A percentile compares a stretch with the other conserved stretches of the same genome.
Evolutionary conservation across 768 basidiomycete genomes (phyloP).

Genomic region (Tricholomella constricta): DNA sequence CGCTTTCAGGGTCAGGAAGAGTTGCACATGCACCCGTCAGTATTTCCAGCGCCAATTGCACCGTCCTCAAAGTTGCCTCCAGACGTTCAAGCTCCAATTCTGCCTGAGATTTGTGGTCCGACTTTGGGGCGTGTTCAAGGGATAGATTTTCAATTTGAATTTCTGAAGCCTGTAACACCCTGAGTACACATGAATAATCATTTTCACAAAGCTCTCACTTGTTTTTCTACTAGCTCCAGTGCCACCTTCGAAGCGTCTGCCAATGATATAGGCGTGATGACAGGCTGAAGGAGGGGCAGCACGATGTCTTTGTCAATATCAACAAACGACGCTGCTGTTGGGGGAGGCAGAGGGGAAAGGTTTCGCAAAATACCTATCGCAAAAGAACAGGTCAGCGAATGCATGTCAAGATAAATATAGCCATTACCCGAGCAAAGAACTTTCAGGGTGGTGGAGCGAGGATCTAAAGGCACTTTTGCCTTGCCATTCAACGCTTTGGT

Average conservation of each 20-base stretch:
- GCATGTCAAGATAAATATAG: not conserved
- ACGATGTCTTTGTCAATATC: slow-evolving; percentile 75
- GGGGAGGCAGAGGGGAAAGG: slow-evolving; percentile 73
- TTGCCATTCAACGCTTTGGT: slow-evolving; percentile 36
- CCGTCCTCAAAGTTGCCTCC: slow-evolving; percentile 70
- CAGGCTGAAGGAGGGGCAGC: slow-evolving; percentile 68
- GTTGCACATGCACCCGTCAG: slow-evolving; percentile 88
- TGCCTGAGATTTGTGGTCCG: slow-evolving; percentile 71
- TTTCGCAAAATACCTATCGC: slow-evolving; percentile 72
- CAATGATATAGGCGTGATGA: slow-evolving; percentile 62
- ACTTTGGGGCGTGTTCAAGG: slow-evolving; percentile 66
- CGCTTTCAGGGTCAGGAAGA: slow-evolving; percentile 71
- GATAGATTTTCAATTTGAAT: slow-evolving; percentile 58
- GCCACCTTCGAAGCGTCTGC: slow-evolving; percentile 49
- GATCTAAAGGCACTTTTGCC: slow-evolving; percentile 46
- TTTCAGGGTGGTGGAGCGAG: slow-evolving; percentile 52
- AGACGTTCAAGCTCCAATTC: slow-evolving; percentile 74
- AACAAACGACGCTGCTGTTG: slow-evolving; percentile 56
- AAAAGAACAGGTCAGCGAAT: not conserved
- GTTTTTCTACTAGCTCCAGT: slow-evolving; percentile 50
- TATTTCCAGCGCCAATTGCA: slow-evolving; percentile 85
- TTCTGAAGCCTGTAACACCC: slow-evolving; percentile 42
- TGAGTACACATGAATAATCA: not conserved
- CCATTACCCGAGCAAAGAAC: slow-evolving; percentile 70
- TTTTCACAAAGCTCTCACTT: slow-evolving; percentile 40